Conservation (phyloP, 805 yeast species). For the Wickerhamiella vanderwaltii region DNA sequence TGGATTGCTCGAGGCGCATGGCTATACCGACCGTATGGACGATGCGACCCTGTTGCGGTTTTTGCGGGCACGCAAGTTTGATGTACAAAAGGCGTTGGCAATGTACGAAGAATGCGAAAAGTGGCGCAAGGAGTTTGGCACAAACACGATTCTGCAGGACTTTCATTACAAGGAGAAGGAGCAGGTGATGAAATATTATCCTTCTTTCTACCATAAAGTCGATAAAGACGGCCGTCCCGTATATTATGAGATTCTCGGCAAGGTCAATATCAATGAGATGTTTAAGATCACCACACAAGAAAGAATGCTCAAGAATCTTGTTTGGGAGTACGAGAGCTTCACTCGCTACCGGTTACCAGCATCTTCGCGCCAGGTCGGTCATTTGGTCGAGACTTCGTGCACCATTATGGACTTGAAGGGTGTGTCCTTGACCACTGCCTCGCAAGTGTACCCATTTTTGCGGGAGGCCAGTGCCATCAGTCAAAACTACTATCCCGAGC, state of each 20-base stretch:
- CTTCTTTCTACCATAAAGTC: constrained; percentile 94
- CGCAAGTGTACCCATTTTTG: constrained; percentile 76
- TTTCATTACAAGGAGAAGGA: constrained; percentile 92
- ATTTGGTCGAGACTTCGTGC: constrained; percentile 86
- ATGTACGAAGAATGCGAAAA: constrained; percentile 83
- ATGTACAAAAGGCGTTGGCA: constrained; percentile 57
- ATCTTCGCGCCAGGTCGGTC: constrained; percentile 70
- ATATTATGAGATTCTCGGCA: constrained; percentile 86
- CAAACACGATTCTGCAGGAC: constrained; percentile 73
- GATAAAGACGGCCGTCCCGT: constrained; percentile 96
- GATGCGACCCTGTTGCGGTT: constrained; percentile 75
- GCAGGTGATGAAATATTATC: constrained; percentile 75
- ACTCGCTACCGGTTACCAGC: constrained; percentile 80
- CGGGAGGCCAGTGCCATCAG: constrained; percentile 90
- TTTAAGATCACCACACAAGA: constrained; percentile 88
- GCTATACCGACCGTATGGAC: constrained; percentile 69
- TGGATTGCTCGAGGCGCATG: constrained; percentile 44
- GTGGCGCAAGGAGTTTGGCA: constrained; percentile 83
- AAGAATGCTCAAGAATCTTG: constrained; percentile 88
- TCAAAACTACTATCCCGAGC: constrained; percentile 95
- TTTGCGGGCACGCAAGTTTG: constrained; percentile 91
- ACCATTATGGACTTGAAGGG: constrained; percentile 93
- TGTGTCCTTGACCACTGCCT: constrained; percentile 71
- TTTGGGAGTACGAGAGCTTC: constrained; percentile 95
- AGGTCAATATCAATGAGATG: constrained; percentile 82